Evolutionary conservation across 768 basidiomycete species (phyloP).

Genomic region (Tylopilus balloui): DNA sequence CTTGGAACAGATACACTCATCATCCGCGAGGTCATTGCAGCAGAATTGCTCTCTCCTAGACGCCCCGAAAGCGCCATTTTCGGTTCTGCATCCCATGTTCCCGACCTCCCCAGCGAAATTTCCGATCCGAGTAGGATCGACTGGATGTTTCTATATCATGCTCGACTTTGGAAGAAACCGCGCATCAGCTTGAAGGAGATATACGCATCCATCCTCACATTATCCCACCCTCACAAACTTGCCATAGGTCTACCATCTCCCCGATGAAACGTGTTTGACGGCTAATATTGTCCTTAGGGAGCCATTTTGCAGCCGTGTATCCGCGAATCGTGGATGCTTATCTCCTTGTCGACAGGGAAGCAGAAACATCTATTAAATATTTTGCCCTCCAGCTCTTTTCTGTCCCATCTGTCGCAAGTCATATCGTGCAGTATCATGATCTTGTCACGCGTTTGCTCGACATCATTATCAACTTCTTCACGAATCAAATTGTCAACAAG

Average conservation of each 20-base stretch:
- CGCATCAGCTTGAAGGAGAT: constrained; percentile 78
- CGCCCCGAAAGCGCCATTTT: constrained; percentile 47
- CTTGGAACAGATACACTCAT: constrained; percentile 62
- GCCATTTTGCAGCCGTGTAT: constrained; percentile 82
- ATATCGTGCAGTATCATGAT: constrained; percentile 69
- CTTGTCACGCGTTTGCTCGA: constrained; percentile 73
- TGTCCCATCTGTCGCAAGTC: constrained; percentile 76
- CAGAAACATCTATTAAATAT: constrained; percentile 92
- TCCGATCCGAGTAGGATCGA: constrained; percentile 62
- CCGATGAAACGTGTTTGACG: not conserved
- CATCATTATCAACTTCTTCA: constrained; percentile 90
- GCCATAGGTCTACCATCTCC: constrained; percentile 55
- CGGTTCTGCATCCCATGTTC: constrained; percentile 34
- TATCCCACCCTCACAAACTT: constrained; percentile 71
- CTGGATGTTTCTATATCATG: constrained; percentile 76
- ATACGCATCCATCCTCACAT: constrained; percentile 67
- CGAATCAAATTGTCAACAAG: constrained; percentile 78
- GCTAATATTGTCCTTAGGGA: constrained; percentile 44
- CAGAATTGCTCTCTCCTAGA: constrained; percentile 62
- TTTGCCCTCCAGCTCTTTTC: constrained; percentile 92
- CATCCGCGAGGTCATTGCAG: constrained; percentile 68
- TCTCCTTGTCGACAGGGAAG: constrained; percentile 88
- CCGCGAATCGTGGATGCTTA: constrained; percentile 86
- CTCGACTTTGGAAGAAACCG: constrained; percentile 81
- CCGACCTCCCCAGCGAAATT: constrained; percentile 37